Conservation (phyloP, 768 basidiomycete species). For the Suillus cothurnatus region DNA sequence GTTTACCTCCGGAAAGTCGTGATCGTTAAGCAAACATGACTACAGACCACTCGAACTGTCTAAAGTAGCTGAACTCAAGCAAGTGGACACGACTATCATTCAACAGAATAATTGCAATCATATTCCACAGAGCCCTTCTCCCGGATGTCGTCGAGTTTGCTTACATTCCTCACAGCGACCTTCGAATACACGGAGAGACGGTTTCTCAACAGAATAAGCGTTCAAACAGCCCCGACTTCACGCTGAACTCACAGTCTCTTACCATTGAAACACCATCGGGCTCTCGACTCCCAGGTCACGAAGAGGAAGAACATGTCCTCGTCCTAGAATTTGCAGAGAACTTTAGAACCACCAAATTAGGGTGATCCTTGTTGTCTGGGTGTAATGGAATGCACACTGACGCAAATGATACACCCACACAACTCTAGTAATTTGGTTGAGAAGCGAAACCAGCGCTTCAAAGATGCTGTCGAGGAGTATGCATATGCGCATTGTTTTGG, state of each 20-base stretch:
- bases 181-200: constrained; percentile 53
- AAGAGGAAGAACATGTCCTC: constrained; percentile 51
- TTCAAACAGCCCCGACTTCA: constrained; percentile 45
- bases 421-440: constrained; percentile 72
- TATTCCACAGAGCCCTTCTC: constrained; percentile 62
- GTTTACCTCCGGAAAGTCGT: constrained; percentile 13
- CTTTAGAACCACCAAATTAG: constrained; percentile 34
- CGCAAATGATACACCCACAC: constrained; percentile 45
- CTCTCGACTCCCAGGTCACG: constrained; percentile 28
- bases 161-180: constrained; percentile 67
- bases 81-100: neutral
- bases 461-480: constrained; percentile 69
- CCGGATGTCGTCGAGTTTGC: constrained; percentile 83
- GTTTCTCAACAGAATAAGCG: constrained; percentile 27
- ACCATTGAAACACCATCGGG: constrained; percentile 12
- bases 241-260: constrained; percentile 21
- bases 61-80: constrained; percentile 87
- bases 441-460: constrained; percentile 66
- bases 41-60: constrained; percentile 75
- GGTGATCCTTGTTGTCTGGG: constrained; percentile 20
- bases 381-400: constrained; percentile 10
- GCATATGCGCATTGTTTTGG: constrained; percentile 13
- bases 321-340: constrained; percentile 54
- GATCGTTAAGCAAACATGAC: neutral
- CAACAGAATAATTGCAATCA: neutral